Percentiles rank a stretch among this genome's conserved stretches.
These are phyloP conservation scores for Salvia hispanica DNA, from an alignment of 257 asterid genomes.

Conservation along the genomic window DNA sequence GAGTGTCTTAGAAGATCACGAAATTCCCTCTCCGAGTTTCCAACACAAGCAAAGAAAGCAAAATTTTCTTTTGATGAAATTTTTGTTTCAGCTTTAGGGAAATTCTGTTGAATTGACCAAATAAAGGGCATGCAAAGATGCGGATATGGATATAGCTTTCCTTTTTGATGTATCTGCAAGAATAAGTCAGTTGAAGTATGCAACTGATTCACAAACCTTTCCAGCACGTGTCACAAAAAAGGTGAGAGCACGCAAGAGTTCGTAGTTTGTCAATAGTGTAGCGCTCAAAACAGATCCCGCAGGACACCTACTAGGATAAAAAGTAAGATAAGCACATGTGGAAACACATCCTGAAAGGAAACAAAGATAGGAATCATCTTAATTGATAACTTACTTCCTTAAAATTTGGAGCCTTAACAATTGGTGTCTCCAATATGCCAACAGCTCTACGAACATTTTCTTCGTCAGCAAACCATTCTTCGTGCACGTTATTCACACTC, in stretches of 20 bases:
- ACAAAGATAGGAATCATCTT: conserved; percentile 20
- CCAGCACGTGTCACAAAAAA: conserved; percentile 84
- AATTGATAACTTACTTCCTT: conserved; percentile 58
- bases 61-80: neutral
- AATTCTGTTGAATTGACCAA: neutral
- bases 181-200: conserved; percentile 24
- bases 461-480: conserved; percentile 90
- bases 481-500: conserved; percentile 88
- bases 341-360: neutral
- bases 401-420: conserved; percentile 39
- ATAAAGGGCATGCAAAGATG: conserved; percentile 25
- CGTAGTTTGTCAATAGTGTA: conserved; percentile 42
- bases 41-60: conserved; percentile 19
- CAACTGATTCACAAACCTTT: conserved; percentile 47
- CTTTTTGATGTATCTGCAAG: conserved; percentile 14
- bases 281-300: conserved; percentile 86
- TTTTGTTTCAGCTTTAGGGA: conserved; percentile 7
- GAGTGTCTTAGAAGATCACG: neutral
- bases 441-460: conserved; percentile 75
- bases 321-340: conserved; percentile 19
- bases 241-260: conserved; percentile 73
- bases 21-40: neutral
- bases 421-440: conserved; percentile 73
- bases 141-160: neutral
- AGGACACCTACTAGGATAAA: conserved; percentile 54